A percentile compares a stretch with the other conserved stretches of the same genome.
Conservation (phyloP, 2,329 filamentous ascomycete genomes). For the Chaetomiaceae sp. region DNA sequence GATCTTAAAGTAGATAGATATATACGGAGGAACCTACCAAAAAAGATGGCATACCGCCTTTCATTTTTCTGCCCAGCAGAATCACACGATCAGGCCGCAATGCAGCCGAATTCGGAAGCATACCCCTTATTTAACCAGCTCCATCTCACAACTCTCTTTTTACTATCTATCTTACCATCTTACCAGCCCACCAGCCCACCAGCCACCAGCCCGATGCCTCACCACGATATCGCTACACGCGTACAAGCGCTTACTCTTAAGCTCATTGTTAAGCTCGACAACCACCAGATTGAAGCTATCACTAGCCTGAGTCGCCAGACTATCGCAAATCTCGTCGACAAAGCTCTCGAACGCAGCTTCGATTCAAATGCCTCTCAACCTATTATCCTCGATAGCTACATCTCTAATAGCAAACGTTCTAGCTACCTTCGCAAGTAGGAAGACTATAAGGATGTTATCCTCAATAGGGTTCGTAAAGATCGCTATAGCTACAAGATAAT, state of each 20-base stretch:
- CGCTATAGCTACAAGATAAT: conserved; percentile 1
- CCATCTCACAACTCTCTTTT: neutral
- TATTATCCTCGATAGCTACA: neutral
- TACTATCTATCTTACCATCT: neutral
- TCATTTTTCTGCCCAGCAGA: neutral
- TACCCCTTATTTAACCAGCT: neutral
- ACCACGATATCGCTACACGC: conserved; percentile 4
- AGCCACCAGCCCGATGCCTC: neutral
- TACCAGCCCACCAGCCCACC: neutral
- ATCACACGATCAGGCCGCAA: neutral
- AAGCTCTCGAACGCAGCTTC: neutral
- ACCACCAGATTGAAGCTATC: conserved; percentile 1
- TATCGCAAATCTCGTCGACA: neutral
- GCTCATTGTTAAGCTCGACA: neutral
- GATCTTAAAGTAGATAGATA: no score
- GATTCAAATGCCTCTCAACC: neutral
- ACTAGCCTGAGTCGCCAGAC: neutral
- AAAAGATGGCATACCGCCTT: neutral
- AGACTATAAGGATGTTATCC: neutral
- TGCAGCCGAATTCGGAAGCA: neutral
- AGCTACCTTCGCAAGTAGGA: conserved; percentile 1
- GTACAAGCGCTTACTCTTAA: conserved; percentile 2
- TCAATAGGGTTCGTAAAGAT: neutral
- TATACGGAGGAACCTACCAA: neutral
- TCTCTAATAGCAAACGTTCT: neutral